These are phyloP conservation scores for Teunomyces atbi DNA, from an alignment of 805 yeast genomes.

Conservation along the genomic window DNA sequence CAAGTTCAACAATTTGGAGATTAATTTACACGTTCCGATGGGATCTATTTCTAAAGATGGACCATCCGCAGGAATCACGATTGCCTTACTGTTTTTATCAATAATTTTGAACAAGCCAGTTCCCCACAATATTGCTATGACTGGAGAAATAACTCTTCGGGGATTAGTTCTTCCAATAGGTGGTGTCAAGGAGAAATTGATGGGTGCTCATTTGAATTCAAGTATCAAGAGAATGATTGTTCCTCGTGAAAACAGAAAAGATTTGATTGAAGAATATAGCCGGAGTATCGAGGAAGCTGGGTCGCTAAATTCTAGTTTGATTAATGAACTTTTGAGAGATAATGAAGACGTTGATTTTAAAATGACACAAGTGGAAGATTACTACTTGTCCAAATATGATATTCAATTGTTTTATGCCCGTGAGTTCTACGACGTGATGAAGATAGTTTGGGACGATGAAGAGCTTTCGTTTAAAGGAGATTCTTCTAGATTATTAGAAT, in stretches of 20 bases:
- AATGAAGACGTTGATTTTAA: slow-evolving; percentile 30
- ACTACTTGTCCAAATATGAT: slow-evolving; percentile 53
- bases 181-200: slow-evolving; percentile 72
- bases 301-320: slow-evolving; percentile 16
- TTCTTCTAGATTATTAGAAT: slow-evolving; percentile 28
- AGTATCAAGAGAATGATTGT: slow-evolving; percentile 59
- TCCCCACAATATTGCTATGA: slow-evolving; percentile 64
- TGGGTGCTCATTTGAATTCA: slow-evolving; percentile 72
- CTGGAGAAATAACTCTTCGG: slow-evolving; percentile 79
- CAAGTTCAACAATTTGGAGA: slow-evolving; percentile 52
- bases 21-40: slow-evolving; percentile 52
- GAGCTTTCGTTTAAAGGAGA: slow-evolving; percentile 18
- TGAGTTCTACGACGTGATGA: slow-evolving; percentile 76
- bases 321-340: slow-evolving; percentile 38
- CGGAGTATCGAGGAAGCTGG: slow-evolving; percentile 33
- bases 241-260: slow-evolving; percentile 70
- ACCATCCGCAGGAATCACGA: slow-evolving; percentile 51
- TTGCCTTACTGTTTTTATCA: slow-evolving; percentile 47
- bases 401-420: slow-evolving; percentile 63
- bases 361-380: slow-evolving; percentile 43
- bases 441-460: slow-evolving; percentile 64
- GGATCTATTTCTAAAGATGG: slow-evolving; percentile 50
- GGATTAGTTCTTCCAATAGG: slow-evolving; percentile 82
- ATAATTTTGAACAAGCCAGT: slow-evolving; percentile 44
- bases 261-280: slow-evolving; percentile 58